Evolutionary conservation across 345 rosid genomes (phyloP), one percentile per base, ranked within the genome.

Genomic region (Psidium guajava): DNA sequence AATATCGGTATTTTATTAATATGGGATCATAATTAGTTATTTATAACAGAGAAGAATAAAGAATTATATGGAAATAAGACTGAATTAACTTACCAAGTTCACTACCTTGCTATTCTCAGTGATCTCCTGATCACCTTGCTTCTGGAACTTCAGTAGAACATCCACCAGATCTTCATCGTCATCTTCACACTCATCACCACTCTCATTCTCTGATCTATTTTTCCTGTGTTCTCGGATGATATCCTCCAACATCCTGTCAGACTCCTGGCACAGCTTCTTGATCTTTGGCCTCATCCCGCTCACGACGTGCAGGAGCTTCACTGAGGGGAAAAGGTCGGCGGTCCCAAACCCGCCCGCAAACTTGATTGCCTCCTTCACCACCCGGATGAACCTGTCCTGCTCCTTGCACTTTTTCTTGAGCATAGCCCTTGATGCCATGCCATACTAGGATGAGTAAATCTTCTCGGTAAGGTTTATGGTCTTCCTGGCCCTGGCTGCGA

Each of bases 21-120:
- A n/a, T n/a, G n/a, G n/a, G n/a, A n/a, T n/a, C n/a, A n/a, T n/a
- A n/a, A n/a, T n/a, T n/a, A n/a, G n/a, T n/a, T n/a, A n/a, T n/a
- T n/a, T n/a, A n/a, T n/a, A n/a, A n/a, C n/a, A 4, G 20, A 64
- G 77, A 32, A 32, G 77, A 18, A 28, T 3, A 64, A 82, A 82
- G 18, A 28, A 82, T 8, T 36, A 40, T 53, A 14, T 25, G 50
- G 27, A 20, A 52, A 56, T 27, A 40, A 83, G 18, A 83, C 40
- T 10, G 64, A 83, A 40, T n/a, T 40, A 77, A 54, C n/a, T 85
- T 51, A 90, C 91, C 77, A 54, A 21, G 54, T 88, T 81, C 42
- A 90, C 87, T 15, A 90, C 91, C 82, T 90, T 89, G 83, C 89
- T 83, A 86, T 86, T 86, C 44, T 88, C 87, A 2, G 59, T 75